Evolutionary conservation across 768 basidiomycete genomes (phyloP).

Genomic region (Sporobolomyces pararoseus): DNA sequence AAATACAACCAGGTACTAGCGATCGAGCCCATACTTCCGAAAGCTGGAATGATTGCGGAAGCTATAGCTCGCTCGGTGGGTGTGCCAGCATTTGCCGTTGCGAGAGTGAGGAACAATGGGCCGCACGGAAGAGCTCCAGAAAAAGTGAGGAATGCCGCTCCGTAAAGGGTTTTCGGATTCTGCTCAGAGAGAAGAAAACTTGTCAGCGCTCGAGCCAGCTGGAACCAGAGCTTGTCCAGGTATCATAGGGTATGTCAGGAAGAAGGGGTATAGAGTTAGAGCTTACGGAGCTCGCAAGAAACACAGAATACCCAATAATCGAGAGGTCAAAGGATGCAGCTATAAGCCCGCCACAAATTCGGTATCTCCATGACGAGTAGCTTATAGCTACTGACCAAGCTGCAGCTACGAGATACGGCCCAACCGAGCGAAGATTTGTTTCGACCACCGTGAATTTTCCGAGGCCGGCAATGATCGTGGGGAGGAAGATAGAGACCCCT

Average conservation of each 20-base stretch:
- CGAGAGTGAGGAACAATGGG: conserved; percentile 39
- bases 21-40: conserved; percentile 27
- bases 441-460: conserved; percentile 59
- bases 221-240: too few species aligned
- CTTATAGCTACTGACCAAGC: conserved; percentile 61
- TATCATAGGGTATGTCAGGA: neutral
- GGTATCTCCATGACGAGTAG: conserved; percentile 64
- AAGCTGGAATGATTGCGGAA: conserved; percentile 20
- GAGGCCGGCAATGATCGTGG: conserved; percentile 65
- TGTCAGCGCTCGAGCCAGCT: too few species aligned
- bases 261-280: neutral
- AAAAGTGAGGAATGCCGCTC: conserved; percentile 42
- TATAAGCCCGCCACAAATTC: conserved; percentile 56
- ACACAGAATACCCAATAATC: conserved; percentile 35
- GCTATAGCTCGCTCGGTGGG: conserved; percentile 28
- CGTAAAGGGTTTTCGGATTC: conserved; percentile 35
- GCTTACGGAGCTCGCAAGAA: conserved; percentile 9
- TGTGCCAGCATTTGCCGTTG: conserved; percentile 23
- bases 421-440: conserved; percentile 72
- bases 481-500: conserved; percentile 77
- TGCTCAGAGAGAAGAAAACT: neutral
- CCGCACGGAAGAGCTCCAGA: conserved; percentile 34
- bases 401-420: conserved; percentile 71
- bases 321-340: conserved; percentile 33
- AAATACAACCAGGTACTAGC: conserved; percentile 20